Conservation (phyloP, 2,329 filamentous ascomycete species). For the Colletotrichum higginsianum region DNA sequence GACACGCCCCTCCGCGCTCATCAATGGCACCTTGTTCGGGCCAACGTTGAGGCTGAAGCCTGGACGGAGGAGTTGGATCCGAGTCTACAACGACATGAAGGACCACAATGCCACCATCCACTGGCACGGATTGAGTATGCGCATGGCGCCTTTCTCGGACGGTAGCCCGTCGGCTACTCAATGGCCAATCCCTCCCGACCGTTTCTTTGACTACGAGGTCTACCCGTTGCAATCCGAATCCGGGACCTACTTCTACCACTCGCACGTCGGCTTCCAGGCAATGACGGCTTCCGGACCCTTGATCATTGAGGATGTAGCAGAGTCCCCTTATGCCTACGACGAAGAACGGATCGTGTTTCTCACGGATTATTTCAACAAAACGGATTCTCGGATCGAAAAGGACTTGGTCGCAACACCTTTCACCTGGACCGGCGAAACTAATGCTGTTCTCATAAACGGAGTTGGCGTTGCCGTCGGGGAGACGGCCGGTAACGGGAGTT, state of each 20-base stretch:
- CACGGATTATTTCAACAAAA: slow-evolving; percentile 70
- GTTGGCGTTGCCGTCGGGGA: slow-evolving; percentile 50
- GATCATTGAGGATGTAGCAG: slow-evolving; percentile 67
- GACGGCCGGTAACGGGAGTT: slow-evolving; percentile 47
- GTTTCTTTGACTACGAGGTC: slow-evolving; percentile 79
- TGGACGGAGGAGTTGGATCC: slow-evolving; percentile 67
- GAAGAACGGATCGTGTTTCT: slow-evolving; percentile 71
- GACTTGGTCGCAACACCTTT: slow-evolving; percentile 66
- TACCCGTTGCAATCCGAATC: slow-evolving; percentile 65
- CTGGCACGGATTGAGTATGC: slow-evolving; percentile 76
- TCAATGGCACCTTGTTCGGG: slow-evolving; percentile 69
- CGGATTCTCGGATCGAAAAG: slow-evolving; percentile 65
- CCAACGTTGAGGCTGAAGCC: slow-evolving; percentile 63
- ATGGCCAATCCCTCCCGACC: slow-evolving; percentile 74
- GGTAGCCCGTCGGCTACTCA: slow-evolving; percentile 73
- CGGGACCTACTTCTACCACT: slow-evolving; percentile 79
- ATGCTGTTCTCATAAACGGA: slow-evolving; percentile 72
- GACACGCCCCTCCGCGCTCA: slow-evolving; percentile 60
- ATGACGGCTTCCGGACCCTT: slow-evolving; percentile 70
- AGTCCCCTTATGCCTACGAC: slow-evolving; percentile 72
- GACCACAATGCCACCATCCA: slow-evolving; percentile 72
- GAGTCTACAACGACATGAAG: slow-evolving; percentile 71
- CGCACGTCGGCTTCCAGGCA: slow-evolving; percentile 75
- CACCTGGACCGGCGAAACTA: slow-evolving; percentile 71
- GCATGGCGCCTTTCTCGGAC: slow-evolving; percentile 74